A percentile compares a stretch with the other conserved stretches of the same genome.
phyloP scores from a whole-genome alignment of 371 early-diverging fungal species.

The Actinomucor elegans region DNA sequence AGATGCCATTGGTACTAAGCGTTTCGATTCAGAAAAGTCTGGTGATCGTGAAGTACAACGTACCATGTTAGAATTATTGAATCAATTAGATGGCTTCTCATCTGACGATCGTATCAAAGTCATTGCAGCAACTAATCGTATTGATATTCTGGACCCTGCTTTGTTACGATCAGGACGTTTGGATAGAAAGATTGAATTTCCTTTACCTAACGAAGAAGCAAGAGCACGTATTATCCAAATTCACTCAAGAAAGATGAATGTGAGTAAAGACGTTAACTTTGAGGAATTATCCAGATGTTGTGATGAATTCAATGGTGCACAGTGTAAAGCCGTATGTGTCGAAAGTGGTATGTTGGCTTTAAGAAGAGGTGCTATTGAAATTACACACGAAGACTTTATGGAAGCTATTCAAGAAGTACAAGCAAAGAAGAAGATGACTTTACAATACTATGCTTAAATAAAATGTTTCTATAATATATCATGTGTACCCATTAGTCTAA shows the following conservation, averaged over 20 bases:
- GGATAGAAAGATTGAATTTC: slow-evolving; percentile 99
- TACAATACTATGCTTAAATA: slow-evolving; percentile 89
- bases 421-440: slow-evolving; percentile 99
- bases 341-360: slow-evolving; percentile 95
- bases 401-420: slow-evolving; percentile 99
- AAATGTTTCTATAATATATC: background rate
- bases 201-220: slow-evolving; percentile 97
- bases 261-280: slow-evolving; percentile 96
- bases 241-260: slow-evolving; percentile 99
- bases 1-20: slow-evolving; percentile 99
- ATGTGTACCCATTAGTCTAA: background rate
- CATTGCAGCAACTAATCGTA: slow-evolving; percentile 99
- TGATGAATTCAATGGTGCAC: slow-evolving; percentile 99
- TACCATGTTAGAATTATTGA: slow-evolving; percentile 99
- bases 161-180: slow-evolving; percentile 98
- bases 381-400: slow-evolving; percentile 99
- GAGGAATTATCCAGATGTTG: slow-evolving; percentile 98
- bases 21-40: slow-evolving; percentile 97
- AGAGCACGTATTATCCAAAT: slow-evolving; percentile 99
- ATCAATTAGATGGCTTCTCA: slow-evolving; percentile 99
- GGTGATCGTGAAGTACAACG: slow-evolving; percentile 99
- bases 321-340: slow-evolving; percentile 99
- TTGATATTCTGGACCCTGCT: slow-evolving; percentile 99
- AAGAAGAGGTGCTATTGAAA: slow-evolving; percentile 86
- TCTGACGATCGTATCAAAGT: slow-evolving; percentile 98